A percentile compares a stretch with the other conserved stretches of the same genome.
Conservation (phyloP, 2,329 filamentous ascomycete species). For the Fonsecaea nubica region DNA sequence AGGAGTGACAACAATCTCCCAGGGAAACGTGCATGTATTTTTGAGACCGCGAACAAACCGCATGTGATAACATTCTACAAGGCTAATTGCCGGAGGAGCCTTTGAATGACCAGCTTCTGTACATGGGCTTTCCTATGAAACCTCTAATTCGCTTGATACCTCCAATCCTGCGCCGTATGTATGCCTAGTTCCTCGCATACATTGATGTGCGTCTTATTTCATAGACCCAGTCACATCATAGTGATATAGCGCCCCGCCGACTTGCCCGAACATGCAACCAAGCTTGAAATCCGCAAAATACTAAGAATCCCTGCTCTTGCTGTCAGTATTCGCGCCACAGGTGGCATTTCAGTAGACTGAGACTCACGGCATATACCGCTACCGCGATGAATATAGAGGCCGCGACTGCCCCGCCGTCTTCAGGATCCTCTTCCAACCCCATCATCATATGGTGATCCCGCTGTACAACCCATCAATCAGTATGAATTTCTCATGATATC, state of each 20-base stretch:
- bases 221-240: conserved; percentile 56
- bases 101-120: neutral
- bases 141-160: neutral
- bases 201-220: neutral
- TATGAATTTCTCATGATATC: neutral
- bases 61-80: conserved; percentile 32
- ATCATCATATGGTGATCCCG: conserved; percentile 81
- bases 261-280: conserved; percentile 83
- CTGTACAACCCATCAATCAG: conserved; percentile 43
- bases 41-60: conserved; percentile 19
- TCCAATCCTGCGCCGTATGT: conserved; percentile 9
- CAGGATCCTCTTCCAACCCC: conserved; percentile 71
- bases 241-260: conserved; percentile 80
- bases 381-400: conserved; percentile 87
- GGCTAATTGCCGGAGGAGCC: neutral
- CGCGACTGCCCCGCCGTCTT: conserved; percentile 72
- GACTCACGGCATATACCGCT: conserved; percentile 82
- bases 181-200: conserved; percentile 7
- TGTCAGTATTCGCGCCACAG: conserved; percentile 31
- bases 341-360: neutral
- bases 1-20: conserved; percentile 1
- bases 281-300: conserved; percentile 91
- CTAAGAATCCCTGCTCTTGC: conserved; percentile 73
- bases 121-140: neutral
- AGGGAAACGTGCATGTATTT: conserved; percentile 20